Evolutionary conservation across 2,329 filamentous ascomycete genomes (phyloP).

Genomic region (Myrmaecium sp.): DNA sequence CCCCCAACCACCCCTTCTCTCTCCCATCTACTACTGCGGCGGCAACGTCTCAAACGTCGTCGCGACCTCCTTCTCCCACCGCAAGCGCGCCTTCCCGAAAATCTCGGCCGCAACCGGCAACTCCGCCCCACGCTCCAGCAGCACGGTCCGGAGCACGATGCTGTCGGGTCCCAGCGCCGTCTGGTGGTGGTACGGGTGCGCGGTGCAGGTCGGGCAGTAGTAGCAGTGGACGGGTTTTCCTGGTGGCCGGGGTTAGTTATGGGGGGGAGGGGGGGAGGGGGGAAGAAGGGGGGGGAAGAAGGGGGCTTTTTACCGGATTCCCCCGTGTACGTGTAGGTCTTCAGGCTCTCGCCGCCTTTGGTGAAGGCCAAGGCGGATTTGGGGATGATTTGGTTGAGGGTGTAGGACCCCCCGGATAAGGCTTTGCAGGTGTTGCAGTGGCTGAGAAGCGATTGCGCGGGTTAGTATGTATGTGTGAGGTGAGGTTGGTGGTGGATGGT

Average conservation of each 20-base stretch:
- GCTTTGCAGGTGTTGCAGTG: conserved; percentile 42
- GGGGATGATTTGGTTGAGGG: conserved; percentile 38
- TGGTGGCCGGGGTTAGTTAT: conserved; percentile 6
- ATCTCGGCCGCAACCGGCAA: conserved; percentile 37
- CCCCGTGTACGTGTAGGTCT: conserved; percentile 38
- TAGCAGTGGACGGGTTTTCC: conserved; percentile 40
- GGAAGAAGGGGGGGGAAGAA: no score
- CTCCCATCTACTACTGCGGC: no score
- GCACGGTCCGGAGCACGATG: conserved; percentile 34
- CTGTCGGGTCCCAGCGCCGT: conserved; percentile 32
- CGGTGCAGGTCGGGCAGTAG: conserved; percentile 40
- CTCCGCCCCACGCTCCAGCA: conserved; percentile 28
- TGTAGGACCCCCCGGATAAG: conserved; percentile 33
- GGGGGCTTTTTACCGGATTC: conserved; percentile 30
- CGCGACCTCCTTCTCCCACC: conserved; percentile 36
- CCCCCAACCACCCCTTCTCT: no score
- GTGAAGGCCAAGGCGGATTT: conserved; percentile 33
- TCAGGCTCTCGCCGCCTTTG: conserved; percentile 29
- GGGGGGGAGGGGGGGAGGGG: not conserved
- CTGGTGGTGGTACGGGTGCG: conserved; percentile 40
- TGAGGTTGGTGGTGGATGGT: not conserved
- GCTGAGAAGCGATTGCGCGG: conserved; percentile 16
- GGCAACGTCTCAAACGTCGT: conserved; percentile 27
- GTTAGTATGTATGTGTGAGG: not conserved
- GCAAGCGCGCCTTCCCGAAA: conserved; percentile 33